These are phyloP conservation scores for Antarctomyces pellizariae DNA, from an alignment of 495 filamentous ascomycete species.

Conservation along the genomic window DNA sequence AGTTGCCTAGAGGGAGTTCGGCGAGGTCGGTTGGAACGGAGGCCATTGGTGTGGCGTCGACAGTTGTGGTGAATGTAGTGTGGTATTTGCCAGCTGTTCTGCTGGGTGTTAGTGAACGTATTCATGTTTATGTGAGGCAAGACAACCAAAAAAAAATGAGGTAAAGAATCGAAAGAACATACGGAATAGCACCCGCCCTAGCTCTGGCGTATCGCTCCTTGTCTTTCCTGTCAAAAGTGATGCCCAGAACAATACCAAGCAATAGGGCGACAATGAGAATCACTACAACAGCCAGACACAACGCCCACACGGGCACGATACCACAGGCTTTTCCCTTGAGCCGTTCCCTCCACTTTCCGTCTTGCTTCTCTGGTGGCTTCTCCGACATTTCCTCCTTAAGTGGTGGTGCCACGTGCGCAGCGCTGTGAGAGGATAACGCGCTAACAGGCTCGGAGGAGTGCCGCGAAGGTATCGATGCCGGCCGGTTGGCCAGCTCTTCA, in stretches of 20 bases:
- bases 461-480: conserved; percentile 28
- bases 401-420: too few relatives aligned
- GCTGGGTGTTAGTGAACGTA: too few relatives aligned
- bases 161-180: too few relatives aligned
- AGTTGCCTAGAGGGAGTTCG: conserved; percentile 40
- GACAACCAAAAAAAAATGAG: too few relatives aligned
- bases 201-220: conserved; percentile 14
- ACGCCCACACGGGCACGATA: conserved; percentile 43
- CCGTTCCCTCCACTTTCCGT: conserved; percentile 31
- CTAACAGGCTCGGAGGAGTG: too few relatives aligned
- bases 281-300: too few relatives aligned
- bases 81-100: too few relatives aligned
- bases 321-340: conserved; percentile 38
- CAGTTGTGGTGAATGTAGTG: conserved; percentile 28
- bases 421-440: too few relatives aligned
- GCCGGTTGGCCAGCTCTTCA: conserved; percentile 25
- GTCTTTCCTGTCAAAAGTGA: conserved; percentile 22
- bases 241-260: conserved; percentile 38
- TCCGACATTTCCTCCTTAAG: too few relatives aligned
- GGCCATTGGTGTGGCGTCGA: conserved; percentile 39
- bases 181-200: too few relatives aligned
- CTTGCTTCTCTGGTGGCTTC: conserved; percentile 23
- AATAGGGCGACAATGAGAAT: conserved; percentile 27
- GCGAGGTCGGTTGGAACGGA: conserved; percentile 32
- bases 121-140: too few relatives aligned